phyloP scores from a whole-genome alignment of 768 basidiomycete species.

The Rhodotorula kratochvilovae region DNA sequence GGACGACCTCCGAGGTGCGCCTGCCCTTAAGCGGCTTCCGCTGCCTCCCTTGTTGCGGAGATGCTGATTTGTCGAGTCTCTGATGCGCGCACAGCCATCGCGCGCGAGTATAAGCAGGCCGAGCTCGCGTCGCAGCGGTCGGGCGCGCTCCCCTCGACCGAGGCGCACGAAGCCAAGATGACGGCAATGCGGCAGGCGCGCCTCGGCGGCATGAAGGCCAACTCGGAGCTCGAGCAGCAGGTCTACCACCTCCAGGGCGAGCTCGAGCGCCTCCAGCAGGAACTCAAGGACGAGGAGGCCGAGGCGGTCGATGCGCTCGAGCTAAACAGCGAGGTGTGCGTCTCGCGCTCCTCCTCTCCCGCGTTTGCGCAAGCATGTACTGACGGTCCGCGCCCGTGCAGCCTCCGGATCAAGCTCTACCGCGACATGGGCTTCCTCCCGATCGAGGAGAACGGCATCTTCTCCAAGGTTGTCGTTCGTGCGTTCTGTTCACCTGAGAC shows the following conservation, averaged over 20 bases:
- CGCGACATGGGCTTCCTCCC: constrained; percentile 38
- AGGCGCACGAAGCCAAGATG: constrained; percentile 31
- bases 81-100: constrained; percentile 11
- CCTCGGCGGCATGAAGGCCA: constrained; percentile 21
- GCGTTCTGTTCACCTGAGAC: not conserved
- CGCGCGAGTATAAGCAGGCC: constrained; percentile 24
- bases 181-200: constrained; percentile 13
- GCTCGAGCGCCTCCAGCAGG: constrained; percentile 30
- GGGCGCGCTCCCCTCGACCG: constrained; percentile 6
- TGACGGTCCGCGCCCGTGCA: not conserved
- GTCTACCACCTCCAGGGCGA: constrained; percentile 25
- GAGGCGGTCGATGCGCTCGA: constrained; percentile 27
- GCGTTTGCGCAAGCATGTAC: not conserved
- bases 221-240: constrained; percentile 35
- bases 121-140: constrained; percentile 20
- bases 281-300: constrained; percentile 36
- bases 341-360: not conserved
- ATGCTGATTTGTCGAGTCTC: not conserved
- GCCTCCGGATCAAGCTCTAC: constrained; percentile 33
- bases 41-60: accelerated
- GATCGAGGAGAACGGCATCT: constrained; percentile 27
- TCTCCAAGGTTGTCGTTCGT: constrained; percentile 36
- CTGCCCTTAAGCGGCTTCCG: not conserved
- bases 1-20: constrained; percentile 31
- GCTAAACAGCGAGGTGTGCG: constrained; percentile 34